Evolutionary conservation across 1,284 basidiomycete genomes (phyloP), one percentile per base, ranked within the genome.

Genomic region (Porogramme epimiltina): DNA sequence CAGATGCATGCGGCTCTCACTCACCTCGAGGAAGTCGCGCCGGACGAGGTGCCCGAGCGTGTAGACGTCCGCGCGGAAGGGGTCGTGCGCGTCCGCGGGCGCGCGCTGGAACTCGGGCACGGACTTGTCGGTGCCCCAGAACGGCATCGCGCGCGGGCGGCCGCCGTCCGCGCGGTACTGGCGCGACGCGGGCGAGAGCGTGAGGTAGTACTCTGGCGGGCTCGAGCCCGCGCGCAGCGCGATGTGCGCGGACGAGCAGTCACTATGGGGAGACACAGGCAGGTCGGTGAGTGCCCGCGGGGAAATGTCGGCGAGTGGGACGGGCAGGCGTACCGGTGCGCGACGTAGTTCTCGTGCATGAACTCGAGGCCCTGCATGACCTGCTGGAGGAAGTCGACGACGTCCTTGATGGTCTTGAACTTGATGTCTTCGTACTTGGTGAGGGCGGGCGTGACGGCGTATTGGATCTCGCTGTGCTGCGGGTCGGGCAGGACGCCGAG

Each of bases 181-280:
- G 9, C 66, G 55, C 4, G 75, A 75, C 11, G 72, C 42, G 0
- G 72, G 72, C 22, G 74, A 75, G 45, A 75, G 66, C 19, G 61
- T 61, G 40, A 62, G 60, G 33, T 67, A 70, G 48, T 76, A 76
- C 34, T 61, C 64, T 3, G 64, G 65, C 18, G 63, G 60, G 54
- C 55, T 52, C 34, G 61, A 55, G 41, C 62, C 60, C 16, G 62
- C 67, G 33, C 42, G 13, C 55, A 55, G 26, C 45, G 43, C 41
- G 9, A 54, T 52, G 41, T 67, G 59, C 13, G 50, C 61, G n/a
- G 40, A 24, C 18, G 38, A 25, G 26, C 18, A 45, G 38, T 34
- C 26, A 18, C 37, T 51, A 15, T 23, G 23, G 16, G n/a, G 34
- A 13, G 23, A 25, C 5, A 16, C 8, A n/a, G 13, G 8, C 8